phyloP scores from a whole-genome alignment of 208 protist species.

The Acanthamoeba lugdunensis region DNA sequence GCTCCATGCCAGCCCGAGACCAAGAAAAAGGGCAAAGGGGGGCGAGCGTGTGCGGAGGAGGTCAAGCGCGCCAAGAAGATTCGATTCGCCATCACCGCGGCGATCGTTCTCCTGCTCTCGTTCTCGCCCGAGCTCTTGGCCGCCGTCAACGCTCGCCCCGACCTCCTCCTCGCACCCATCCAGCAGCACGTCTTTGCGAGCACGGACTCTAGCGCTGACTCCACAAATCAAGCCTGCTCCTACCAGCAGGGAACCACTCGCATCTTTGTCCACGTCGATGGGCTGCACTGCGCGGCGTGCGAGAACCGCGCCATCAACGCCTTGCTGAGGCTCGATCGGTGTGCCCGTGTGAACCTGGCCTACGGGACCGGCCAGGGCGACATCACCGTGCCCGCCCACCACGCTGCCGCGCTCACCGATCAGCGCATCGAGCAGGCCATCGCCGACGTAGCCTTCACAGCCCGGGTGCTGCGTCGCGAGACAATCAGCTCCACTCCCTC shows the following conservation, averaged over 20 bases:
- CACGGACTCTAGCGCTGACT: neutral
- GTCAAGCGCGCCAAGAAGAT: neutral
- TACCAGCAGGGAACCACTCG: neutral
- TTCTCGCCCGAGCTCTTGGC: conserved; percentile 1
- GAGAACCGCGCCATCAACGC: neutral
- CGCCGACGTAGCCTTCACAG: neutral
- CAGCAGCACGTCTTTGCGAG: neutral
- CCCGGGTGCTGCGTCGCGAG: neutral
- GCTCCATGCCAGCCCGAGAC: neutral
- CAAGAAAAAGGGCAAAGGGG: neutral
- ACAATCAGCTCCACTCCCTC: neutral
- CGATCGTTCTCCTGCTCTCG: neutral
- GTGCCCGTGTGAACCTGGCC: neutral
- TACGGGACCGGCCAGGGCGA: neutral
- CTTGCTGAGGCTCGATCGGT: neutral
- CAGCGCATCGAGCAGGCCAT: neutral
- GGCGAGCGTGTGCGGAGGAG: neutral
- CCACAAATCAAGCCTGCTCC: neutral
- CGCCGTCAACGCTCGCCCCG: neutral
- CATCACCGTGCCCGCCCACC: neutral
- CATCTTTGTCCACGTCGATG: neutral
- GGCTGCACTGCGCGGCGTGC: neutral
- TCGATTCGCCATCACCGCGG: neutral
- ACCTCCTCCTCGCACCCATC: neutral
- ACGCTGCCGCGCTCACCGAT: neutral